Percentiles rank a stretch among this genome's conserved stretches.
These are phyloP conservation scores for Trapa bicornis DNA, from an alignment of 345 rosid species.

Conservation along the genomic window DNA sequence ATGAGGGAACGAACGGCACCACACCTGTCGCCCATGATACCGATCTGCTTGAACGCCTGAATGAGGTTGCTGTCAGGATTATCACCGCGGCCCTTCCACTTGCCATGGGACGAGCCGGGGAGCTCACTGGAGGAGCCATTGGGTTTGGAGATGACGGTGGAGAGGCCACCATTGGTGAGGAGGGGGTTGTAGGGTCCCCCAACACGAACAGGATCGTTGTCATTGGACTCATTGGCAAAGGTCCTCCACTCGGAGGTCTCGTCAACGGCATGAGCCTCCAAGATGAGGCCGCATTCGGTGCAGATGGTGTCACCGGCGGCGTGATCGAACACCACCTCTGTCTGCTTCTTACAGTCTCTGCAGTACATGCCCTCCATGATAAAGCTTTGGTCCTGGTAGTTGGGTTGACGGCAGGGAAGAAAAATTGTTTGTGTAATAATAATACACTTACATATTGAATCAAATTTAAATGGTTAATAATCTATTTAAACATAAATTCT, in stretches of 20 bases:
- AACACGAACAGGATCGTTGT: slow-evolving; percentile 34
- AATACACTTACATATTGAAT: no score
- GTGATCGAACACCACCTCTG: slow-evolving; percentile 32
- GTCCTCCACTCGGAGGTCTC: slow-evolving; percentile 41
- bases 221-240: slow-evolving; percentile 26
- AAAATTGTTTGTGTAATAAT: no score
- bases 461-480: no score
- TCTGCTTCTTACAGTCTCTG: slow-evolving; percentile 25
- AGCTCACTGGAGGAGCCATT: slow-evolving; percentile 19
- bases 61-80: slow-evolving; percentile 25
- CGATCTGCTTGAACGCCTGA: slow-evolving; percentile 30
- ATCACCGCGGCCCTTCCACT: slow-evolving; percentile 28
- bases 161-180: slow-evolving; percentile 26
- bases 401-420: not conserved
- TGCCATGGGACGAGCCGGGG: slow-evolving; percentile 15
- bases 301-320: slow-evolving; percentile 38
- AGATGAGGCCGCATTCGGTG: slow-evolving; percentile 37
- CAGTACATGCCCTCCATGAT: slow-evolving; percentile 34
- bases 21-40: slow-evolving; percentile 33
- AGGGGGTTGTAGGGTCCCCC: slow-evolving; percentile 35
- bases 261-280: slow-evolving; percentile 33
- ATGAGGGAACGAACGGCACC: no score
- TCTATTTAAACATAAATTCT: no score
- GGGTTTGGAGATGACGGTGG: slow-evolving; percentile 30
- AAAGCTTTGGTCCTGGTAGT: not conserved